phyloP scores from a whole-genome alignment of 2,329 filamentous ascomycete species.

The Polytolypa hystricis region DNA sequence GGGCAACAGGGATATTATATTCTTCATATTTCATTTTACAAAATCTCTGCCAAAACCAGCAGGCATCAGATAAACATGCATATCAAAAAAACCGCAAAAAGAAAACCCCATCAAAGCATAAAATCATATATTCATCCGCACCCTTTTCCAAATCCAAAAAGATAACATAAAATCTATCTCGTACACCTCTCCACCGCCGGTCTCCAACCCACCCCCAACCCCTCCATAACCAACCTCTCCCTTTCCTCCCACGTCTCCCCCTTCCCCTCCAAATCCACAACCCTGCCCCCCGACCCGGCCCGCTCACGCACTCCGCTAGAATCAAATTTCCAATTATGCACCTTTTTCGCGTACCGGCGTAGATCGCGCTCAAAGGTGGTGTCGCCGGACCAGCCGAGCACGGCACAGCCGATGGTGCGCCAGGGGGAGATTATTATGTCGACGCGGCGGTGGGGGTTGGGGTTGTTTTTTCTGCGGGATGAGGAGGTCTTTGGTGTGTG shows the following conservation, averaged over 20 bases:
- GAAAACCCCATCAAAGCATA: no score
- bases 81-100: no score
- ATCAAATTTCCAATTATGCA: slow-evolving; percentile 73
- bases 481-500: neutral
- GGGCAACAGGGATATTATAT: no score
- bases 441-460: slow-evolving; percentile 69
- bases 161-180: slow-evolving; percentile 36
- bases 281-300: slow-evolving; percentile 48
- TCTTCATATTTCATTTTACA: no score
- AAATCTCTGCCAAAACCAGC: no score
- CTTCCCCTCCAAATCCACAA: slow-evolving; percentile 54
- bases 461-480: slow-evolving; percentile 42
- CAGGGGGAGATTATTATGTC: slow-evolving; percentile 88
- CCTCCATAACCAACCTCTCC: slow-evolving; percentile 70
- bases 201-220: slow-evolving; percentile 58
- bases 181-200: slow-evolving; percentile 58
- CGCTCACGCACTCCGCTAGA: slow-evolving; percentile 71
- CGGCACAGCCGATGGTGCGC: slow-evolving; percentile 77
- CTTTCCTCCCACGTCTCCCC: slow-evolving; percentile 54
- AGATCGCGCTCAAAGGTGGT: slow-evolving; percentile 86
- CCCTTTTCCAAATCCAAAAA: neutral
- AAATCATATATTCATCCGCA: neutral
- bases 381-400: slow-evolving; percentile 78
- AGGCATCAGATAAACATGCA: no score
- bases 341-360: slow-evolving; percentile 63